These are phyloP conservation scores for Corylus americana DNA, from an alignment of 306 rosid species.

Conservation along the genomic window DNA sequence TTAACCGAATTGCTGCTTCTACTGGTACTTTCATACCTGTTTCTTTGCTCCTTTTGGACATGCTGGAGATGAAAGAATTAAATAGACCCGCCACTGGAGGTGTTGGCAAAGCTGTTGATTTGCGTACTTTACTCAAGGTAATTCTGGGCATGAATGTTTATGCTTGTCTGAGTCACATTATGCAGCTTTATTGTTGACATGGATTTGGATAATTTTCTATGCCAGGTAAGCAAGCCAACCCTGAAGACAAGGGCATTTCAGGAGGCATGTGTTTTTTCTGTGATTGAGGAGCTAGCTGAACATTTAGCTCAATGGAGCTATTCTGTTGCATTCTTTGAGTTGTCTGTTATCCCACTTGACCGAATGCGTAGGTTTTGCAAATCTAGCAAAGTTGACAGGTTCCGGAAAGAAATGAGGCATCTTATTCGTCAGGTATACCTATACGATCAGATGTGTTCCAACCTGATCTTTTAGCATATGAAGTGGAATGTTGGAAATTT, in stretches of 20 bases:
- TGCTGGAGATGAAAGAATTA: slow-evolving; percentile 95
- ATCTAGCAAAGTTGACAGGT: slow-evolving; percentile 81
- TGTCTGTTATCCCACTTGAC: slow-evolving; percentile 76
- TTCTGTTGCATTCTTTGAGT: slow-evolving; percentile 80
- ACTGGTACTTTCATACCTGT: slow-evolving; percentile 73
- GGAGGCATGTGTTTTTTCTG: slow-evolving; percentile 91
- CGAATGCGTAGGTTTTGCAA: slow-evolving; percentile 83
- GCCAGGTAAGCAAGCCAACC: slow-evolving; percentile 78
- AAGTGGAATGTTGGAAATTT: neutral
- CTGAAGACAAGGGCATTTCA: slow-evolving; percentile 93
- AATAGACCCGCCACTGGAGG: slow-evolving; percentile 82
- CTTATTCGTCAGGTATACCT: slow-evolving; percentile 74
- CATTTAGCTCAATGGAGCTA: slow-evolving; percentile 93
- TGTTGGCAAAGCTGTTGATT: slow-evolving; percentile 84
- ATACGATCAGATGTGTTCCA: neutral
- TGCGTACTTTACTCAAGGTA: slow-evolving; percentile 80
- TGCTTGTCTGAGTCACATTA: neutral
- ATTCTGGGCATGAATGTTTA: neutral
- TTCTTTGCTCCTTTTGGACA: slow-evolving; percentile 88
- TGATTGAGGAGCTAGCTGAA: slow-evolving; percentile 87
- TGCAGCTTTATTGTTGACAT: slow-evolving; percentile 9
- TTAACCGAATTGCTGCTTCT: slow-evolving; percentile 70
- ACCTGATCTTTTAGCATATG: neutral
- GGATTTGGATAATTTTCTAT: slow-evolving; percentile 27
- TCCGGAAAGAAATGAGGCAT: slow-evolving; percentile 68